Evolutionary conservation across 2,329 filamentous ascomycete species (phyloP), one percentile per base, ranked within the genome.

Genomic region (Drechslera avenae): DNA sequence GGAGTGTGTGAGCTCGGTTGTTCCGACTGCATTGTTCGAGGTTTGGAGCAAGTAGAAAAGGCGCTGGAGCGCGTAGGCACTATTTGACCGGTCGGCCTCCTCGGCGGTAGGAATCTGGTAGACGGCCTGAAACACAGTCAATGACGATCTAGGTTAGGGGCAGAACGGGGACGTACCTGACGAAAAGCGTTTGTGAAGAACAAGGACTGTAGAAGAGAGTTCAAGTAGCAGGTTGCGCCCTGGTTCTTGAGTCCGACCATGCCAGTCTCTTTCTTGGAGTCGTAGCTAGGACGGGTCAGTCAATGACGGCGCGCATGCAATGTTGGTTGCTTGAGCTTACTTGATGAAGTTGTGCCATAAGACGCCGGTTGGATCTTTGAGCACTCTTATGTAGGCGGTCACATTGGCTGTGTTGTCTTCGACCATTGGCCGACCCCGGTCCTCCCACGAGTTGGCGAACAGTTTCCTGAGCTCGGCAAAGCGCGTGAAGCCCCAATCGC

Each of bases 251-350:
- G 79, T 2, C 94, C 94, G 34, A 99, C 94, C 78, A 92, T 97
- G 50, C 94, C 94, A 0, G 94, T 99, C 76, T 97, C 92, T 72
- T 94, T 96, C 78, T 97, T 99, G n/a, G 94, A 97, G 72, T 99
- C 92, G 73, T 99, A 99, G 76, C 56, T 75, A 36, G 16, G 13
- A 2, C 19, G 5, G 19, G 45, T 52, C 21, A 52, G 50, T 1
- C 23, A n/a, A 4, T 9, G 7, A 17, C 14, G 16, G 34, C 13
- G 19, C 13, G 9, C n/a, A 18, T 21, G 5, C n/a, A n/a, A 17
- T 26, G 39, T 18, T 45, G 18, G 13, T 23, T 8, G 13, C 34
- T 5, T 14, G 26, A 13, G 47, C 75, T 44, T 63, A 79, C 77
- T 93, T 92, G 71, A 86, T 81, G 73, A 96, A 93, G 75, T 90